Base-by-base conservation (phyloP, 2,329 filamentous ascomycete genomes). In the Ophiostoma ulmi region DNA sequence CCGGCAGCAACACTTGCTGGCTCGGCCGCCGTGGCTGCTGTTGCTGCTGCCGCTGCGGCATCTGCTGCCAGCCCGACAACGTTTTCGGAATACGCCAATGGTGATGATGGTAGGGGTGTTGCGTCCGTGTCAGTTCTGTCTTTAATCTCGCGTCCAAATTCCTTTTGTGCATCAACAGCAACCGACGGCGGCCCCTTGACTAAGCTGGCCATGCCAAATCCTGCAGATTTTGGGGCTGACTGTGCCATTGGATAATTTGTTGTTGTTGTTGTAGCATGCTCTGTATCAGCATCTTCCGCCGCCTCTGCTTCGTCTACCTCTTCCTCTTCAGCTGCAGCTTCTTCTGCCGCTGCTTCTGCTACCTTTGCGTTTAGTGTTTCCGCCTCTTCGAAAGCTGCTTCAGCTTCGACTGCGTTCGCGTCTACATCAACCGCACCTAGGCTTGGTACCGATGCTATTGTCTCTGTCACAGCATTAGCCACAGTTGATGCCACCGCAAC, bases 381-480 rank as follows among this genome's bases (percentile, higher is more conserved):
- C 1, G 35, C 35, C 35, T 65, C 35, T n/a, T n/a, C 31, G 4
- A 7, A 6, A 52, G 55, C 48, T 26, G 31, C 17, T 3, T 38
- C 61, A 10, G 31, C 61, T 5, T 36, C 35, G 13, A 20, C 58
- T 38, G 1, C 35, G 1, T 65, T 20, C 41, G 63, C 36, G 3
- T 22, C 35, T 65, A 7, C 20, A 1, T 38, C 7, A n/a, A 17
- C 14, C n/a, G 17, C 35, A 26, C n/a, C 5, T 80, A 82, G 68
- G 38, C 36, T 44, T 17, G 39, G 26, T 66, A 44, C n/a, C 20
- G 68, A 17, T n/a, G 68, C 31, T 31, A 31, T 64, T 66, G 52
- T 58, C 22, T 20, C 66, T 58, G 69, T 5, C 17, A 20, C 36
- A 13, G 41, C 52, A 26, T n/a, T 38, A 63, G 26, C 71, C 41